These are phyloP conservation scores for Ilex paraguariensis DNA, from an alignment of 305 asterid genomes.

Conservation along the genomic window DNA sequence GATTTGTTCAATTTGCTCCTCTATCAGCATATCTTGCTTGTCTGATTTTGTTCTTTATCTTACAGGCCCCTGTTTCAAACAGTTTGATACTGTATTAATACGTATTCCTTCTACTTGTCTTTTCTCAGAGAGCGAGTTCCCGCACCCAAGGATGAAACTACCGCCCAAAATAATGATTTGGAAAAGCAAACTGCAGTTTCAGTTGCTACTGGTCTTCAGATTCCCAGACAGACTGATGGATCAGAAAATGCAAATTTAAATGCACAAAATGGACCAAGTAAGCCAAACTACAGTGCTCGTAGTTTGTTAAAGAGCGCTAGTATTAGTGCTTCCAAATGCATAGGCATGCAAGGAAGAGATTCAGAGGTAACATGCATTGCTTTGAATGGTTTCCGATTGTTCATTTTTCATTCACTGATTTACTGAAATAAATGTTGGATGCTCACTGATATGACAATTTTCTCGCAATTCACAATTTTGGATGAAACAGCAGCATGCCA, in stretches of 20 bases:
- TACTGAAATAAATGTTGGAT: background rate
- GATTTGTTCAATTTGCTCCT: no score
- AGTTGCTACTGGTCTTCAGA: background rate
- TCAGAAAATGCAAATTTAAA: slow-evolving; percentile 1
- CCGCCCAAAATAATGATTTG: slow-evolving; percentile 4
- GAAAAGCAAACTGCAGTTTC: slow-evolving; percentile 3
- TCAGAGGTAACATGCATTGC: background rate
- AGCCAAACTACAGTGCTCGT: slow-evolving; percentile 9
- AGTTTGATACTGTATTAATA: no score
- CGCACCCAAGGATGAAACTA: background rate
- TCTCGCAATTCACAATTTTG: no score
- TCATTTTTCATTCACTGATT: background rate
- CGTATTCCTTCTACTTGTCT: no score
- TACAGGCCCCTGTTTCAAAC: no score
- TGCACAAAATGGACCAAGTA: background rate
- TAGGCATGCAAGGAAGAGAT: background rate
- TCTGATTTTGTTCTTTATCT: no score
- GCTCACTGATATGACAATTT: no score
- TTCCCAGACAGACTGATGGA: background rate
- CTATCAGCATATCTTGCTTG: no score
- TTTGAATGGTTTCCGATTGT: background rate
- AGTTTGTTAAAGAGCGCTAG: slow-evolving; percentile 9
- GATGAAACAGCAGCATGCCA: no score
- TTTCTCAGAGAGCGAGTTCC: slow-evolving; percentile 3
- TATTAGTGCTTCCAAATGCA: slow-evolving; percentile 5